phyloP scores from a whole-genome alignment of 2,329 filamentous ascomycete species.

The Fusarium virguliforme region DNA sequence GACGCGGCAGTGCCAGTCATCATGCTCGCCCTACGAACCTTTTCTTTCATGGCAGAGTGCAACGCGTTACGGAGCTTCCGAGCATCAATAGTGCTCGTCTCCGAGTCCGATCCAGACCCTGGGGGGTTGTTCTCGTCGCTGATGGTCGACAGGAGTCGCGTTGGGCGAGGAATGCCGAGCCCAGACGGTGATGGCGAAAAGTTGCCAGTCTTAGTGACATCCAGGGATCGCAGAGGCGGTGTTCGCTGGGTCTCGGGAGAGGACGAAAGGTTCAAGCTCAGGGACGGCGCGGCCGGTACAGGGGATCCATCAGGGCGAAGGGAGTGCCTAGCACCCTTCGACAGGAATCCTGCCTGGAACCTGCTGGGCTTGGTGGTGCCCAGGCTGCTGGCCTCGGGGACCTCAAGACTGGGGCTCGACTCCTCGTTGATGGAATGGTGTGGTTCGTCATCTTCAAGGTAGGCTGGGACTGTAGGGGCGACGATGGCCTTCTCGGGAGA shows the following conservation, averaged over 20 bases:
- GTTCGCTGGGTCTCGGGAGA: slow-evolving; percentile 53
- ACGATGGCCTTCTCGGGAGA: slow-evolving; percentile 54
- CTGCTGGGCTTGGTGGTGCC: slow-evolving; percentile 74
- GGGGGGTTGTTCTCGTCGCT: slow-evolving; percentile 70
- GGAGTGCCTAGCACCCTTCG: slow-evolving; percentile 65
- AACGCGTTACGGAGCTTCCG: slow-evolving; percentile 71
- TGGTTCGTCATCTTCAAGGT: slow-evolving; percentile 41
- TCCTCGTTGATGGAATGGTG: slow-evolving; percentile 59
- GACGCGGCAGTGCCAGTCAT: slow-evolving; percentile 56
- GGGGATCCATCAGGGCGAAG: slow-evolving; percentile 72
- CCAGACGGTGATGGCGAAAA: slow-evolving; percentile 62
- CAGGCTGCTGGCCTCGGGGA: slow-evolving; percentile 60
- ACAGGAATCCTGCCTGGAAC: slow-evolving; percentile 91
- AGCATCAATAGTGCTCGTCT: slow-evolving; percentile 67
- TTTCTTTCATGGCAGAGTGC: slow-evolving; percentile 67
- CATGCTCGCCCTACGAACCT: slow-evolving; percentile 60
- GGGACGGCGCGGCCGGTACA: slow-evolving; percentile 68
- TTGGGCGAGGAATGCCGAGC: slow-evolving; percentile 53
- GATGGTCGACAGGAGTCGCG: slow-evolving; percentile 57
- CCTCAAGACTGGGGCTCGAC: slow-evolving; percentile 72
- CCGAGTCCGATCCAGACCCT: slow-evolving; percentile 66
- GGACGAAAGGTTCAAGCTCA: slow-evolving; percentile 72
- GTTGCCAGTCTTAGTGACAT: slow-evolving; percentile 67
- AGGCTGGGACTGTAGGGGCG: slow-evolving; percentile 49
- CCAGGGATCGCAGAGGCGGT: slow-evolving; percentile 67